Conservation (phyloP, 129 eudicot genomes). For the Ambrosia trifida region DNA sequence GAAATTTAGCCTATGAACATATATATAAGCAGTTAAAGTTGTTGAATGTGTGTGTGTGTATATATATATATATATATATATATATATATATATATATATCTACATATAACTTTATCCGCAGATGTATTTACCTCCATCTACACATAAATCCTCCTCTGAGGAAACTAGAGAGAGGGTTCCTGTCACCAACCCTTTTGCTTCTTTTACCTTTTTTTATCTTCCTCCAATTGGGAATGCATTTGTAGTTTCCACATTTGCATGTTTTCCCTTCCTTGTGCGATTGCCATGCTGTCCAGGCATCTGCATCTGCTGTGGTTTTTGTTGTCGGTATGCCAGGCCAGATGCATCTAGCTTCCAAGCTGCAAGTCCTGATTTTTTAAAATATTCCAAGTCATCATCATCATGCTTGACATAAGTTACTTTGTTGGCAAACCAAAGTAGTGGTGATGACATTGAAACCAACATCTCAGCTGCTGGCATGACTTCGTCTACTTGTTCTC, state of each 20-base stretch:
- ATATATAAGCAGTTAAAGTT: slow-evolving; percentile 1
- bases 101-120: slow-evolving; percentile 8
- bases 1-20: neutral
- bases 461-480: slow-evolving; percentile 11
- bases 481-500: neutral
- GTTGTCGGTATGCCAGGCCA: neutral
- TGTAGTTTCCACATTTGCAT: neutral
- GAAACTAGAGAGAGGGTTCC: slow-evolving; percentile 19
- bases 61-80: too few relatives aligned
- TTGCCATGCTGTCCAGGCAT: slow-evolving; percentile 18
- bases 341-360: neutral
- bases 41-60: too few relatives aligned
- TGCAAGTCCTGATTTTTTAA: neutral
- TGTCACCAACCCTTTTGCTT: slow-evolving; percentile 20
- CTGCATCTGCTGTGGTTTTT: neutral
- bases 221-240: slow-evolving; percentile 1
- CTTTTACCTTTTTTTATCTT: slow-evolving; percentile 20
- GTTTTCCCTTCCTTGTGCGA: slow-evolving; percentile 3
- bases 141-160: slow-evolving; percentile 15
- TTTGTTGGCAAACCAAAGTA: slow-evolving; percentile 28
- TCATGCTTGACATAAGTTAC: slow-evolving; percentile 14
- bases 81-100: slow-evolving; percentile 1
- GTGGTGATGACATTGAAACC: neutral
- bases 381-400: slow-evolving; percentile 12
- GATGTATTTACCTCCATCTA: slow-evolving; percentile 29